Conservation (phyloP, 2,329 filamentous ascomycete genomes). For the Grosmannia huntii region DNA sequence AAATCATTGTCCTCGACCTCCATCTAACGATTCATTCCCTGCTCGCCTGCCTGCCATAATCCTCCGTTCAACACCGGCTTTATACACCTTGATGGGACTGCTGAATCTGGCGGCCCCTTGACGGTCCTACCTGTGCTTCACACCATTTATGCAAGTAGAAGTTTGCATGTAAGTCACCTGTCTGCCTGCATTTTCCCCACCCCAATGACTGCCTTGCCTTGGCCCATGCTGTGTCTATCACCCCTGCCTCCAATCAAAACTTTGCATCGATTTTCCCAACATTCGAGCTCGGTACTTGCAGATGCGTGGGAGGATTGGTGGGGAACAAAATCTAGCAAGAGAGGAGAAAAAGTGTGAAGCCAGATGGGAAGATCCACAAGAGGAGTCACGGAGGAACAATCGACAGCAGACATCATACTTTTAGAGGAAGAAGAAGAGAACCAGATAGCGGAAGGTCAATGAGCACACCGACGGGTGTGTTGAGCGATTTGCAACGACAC, state of each 20-base stretch:
- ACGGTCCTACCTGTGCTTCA: constrained; percentile 8
- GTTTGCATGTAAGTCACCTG: constrained; percentile 17
- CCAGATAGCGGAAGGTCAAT: not conserved
- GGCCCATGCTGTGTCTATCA: not conserved
- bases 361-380: not conserved
- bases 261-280: not conserved
- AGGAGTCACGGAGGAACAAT: not conserved
- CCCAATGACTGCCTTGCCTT: not conserved
- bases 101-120: constrained; percentile 1
- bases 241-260: constrained; percentile 4
- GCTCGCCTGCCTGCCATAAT: not conserved
- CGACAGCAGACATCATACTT: not conserved
- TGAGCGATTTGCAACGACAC: not conserved
- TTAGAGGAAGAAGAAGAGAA: not conserved
- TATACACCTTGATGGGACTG: not conserved
- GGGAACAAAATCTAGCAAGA: constrained; percentile 1
- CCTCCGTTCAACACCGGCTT: not conserved
- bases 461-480: not conserved
- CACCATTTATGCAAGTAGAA: constrained; percentile 15
- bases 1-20: not conserved
- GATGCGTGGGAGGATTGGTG: not conserved
- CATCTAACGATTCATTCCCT: not conserved
- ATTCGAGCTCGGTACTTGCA: not conserved
- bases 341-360: not conserved
- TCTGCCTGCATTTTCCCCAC: not conserved